Evolutionary conservation across 345 rosid genomes (phyloP), one percentile per base, ranked within the genome.

Genomic region (Eucalyptus pumila): DNA sequence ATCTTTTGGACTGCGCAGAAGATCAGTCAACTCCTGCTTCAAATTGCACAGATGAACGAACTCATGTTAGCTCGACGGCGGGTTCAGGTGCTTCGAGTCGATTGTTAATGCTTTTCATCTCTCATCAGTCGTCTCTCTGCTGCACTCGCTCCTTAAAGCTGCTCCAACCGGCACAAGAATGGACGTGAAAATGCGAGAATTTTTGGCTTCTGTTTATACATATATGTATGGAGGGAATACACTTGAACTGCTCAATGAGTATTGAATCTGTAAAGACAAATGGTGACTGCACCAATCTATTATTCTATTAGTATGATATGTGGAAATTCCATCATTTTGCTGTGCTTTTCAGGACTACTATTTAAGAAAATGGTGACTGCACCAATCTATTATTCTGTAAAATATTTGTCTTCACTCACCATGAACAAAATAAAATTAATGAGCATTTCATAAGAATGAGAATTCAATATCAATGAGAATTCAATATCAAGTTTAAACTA

Each of bases 21-120:
- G 89, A 95, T 94, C 52, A 88, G 86, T 86, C 91, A 91, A 91
- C 93, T 93, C 50, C 42, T 92, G 88, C 88, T 90, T 86, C 96
- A 93, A 87, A 90, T 92, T 76, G 91, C 92, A 6, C 93, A 87
- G 15, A 86, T 93, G 94, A 92, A 92, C 14, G 91, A 93, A 44
- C 62, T 92, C 40, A 34, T 93, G 80, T 90, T 87, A 2, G 90
- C 90, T 7, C 91, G 92, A 47, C 92, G 90, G 34, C 62, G 37
- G 45, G 94, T 95, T 47, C 91, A 92, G 6, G 94, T 95, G 51
- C 16, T 92, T 83, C 93, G 95, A 85, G 90, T 92, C 44, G 87
- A 90, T 86, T 42, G 27, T 34, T 52, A 80, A 24, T 37, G 42
- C 15, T 40, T 48, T 89, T 44, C n/a, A 45, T 42, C 88, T 88